Evolutionary conservation across 2,329 filamentous ascomycete genomes (phyloP).

Genomic region (Pseudocercospora ulei): DNA sequence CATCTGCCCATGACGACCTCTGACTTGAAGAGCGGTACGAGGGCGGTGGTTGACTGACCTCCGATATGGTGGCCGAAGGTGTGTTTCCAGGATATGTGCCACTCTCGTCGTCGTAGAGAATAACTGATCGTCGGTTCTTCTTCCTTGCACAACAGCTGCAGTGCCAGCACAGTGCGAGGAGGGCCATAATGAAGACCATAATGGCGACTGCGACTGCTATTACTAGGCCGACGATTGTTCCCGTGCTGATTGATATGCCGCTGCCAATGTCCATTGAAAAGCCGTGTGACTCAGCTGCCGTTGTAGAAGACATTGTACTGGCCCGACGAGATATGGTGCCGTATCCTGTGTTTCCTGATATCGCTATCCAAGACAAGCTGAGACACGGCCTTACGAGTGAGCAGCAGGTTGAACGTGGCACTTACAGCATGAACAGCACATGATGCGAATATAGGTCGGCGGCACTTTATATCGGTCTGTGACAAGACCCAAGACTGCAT

Average conservation of each 20-base stretch:
- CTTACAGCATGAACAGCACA: too few species aligned
- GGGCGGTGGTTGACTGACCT: conserved; percentile 1
- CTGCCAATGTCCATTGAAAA: conserved; percentile 7
- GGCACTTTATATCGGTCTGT: too few species aligned
- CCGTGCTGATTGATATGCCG: conserved; percentile 7
- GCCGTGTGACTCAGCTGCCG: neutral
- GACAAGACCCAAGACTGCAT: too few species aligned
- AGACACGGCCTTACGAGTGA: too few species aligned
- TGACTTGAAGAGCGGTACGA: conserved; percentile 1
- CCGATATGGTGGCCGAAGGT: neutral
- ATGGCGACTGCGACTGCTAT: conserved; percentile 8
- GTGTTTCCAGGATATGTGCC: conserved; percentile 3
- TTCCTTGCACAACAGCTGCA: conserved; percentile 7
- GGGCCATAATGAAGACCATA: conserved; percentile 6
- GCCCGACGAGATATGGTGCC: too few species aligned
- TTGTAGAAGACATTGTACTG: conserved; percentile 1
- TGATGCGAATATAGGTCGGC: too few species aligned
- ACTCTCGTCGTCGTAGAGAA: conserved; percentile 7
- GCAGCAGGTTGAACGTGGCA: too few species aligned
- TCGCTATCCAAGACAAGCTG: too few species aligned
- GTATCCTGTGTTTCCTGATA: too few species aligned
- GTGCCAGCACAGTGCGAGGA: conserved; percentile 1
- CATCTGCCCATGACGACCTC: neutral
- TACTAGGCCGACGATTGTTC: conserved; percentile 6
- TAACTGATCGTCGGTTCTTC: conserved; percentile 4